These are phyloP conservation scores for Ensete ventricosum DNA, from an alignment of 176 grass and related monocot species.

Conservation along the genomic window DNA sequence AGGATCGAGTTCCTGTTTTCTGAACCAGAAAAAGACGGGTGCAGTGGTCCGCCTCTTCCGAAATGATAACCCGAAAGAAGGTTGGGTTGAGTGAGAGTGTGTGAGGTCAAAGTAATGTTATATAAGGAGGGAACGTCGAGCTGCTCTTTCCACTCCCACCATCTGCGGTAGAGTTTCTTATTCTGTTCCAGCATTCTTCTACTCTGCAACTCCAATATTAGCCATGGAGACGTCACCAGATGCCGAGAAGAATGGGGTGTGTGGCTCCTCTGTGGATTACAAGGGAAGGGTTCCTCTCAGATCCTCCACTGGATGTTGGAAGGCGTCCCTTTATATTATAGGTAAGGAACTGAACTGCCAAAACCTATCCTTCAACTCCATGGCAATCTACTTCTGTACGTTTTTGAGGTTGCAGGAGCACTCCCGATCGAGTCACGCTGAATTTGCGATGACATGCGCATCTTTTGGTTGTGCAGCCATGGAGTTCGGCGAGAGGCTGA, in stretches of 20 bases:
- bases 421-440: background rate
- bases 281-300: conserved; percentile 35
- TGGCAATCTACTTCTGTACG: background rate
- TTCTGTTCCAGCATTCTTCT: too few relatives aligned
- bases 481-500: conserved; percentile 74
- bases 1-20: too few relatives aligned
- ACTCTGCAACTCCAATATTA: too few relatives aligned
- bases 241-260: conserved; percentile 31
- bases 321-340: conserved; percentile 62
- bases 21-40: too few relatives aligned
- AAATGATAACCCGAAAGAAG: too few relatives aligned
- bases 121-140: too few relatives aligned
- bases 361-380: too few relatives aligned
- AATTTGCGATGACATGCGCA: background rate
- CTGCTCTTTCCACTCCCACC: too few relatives aligned
- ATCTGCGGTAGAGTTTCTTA: too few relatives aligned
- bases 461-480: conserved; percentile 32
- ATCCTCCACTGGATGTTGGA: conserved; percentile 50
- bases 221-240: background rate
- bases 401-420: background rate
- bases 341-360: conserved; percentile 15
- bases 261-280: conserved; percentile 60
- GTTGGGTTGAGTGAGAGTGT: too few relatives aligned
- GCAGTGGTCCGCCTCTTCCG: too few relatives aligned
- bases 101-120: too few relatives aligned